Conservation (phyloP, 2,329 filamentous ascomycete genomes). For the Talaromyces sp. region DNA sequence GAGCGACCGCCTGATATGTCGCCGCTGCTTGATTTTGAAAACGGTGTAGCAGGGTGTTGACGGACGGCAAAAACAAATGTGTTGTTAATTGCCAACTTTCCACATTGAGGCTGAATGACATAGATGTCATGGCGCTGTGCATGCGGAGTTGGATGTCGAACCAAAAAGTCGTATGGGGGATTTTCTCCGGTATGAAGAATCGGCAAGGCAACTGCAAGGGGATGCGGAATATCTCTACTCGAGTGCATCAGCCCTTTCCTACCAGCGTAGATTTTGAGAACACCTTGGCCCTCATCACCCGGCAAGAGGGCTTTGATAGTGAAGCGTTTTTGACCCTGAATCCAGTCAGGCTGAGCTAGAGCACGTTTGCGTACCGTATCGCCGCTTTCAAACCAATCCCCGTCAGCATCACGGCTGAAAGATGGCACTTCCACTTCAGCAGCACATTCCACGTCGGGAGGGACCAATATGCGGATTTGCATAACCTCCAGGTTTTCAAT, state of each 20-base stretch:
- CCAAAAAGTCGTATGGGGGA: constrained; percentile 87
- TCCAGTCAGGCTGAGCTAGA: constrained; percentile 88
- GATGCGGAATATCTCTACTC: constrained; percentile 91
- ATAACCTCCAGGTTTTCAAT: constrained; percentile 92
- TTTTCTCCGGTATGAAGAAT: constrained; percentile 88
- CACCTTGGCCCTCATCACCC: constrained; percentile 82
- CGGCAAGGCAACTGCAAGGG: constrained; percentile 82
- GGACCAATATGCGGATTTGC: constrained; percentile 82
- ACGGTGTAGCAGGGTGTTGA: constrained; percentile 71
- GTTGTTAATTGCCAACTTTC: constrained; percentile 83
- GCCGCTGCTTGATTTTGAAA: constrained; percentile 10
- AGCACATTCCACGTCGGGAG: constrained; percentile 81
- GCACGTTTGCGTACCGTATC: constrained; percentile 81
- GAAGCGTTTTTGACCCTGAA: constrained; percentile 78
- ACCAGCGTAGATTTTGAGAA: constrained; percentile 87
- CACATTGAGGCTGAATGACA: constrained; percentile 91
- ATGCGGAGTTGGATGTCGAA: constrained; percentile 90
- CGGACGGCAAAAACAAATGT: constrained; percentile 96
- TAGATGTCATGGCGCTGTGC: constrained; percentile 97
- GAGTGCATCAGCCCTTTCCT: constrained; percentile 95
- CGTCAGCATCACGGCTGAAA: constrained; percentile 76
- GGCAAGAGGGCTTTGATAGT: constrained; percentile 89
- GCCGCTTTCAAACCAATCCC: constrained; percentile 88
- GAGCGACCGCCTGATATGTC: constrained; percentile 36
- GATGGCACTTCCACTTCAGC: constrained; percentile 85